Evolutionary conservation across 2,329 filamentous ascomycete genomes (phyloP), one percentile per base, ranked within the genome.

Genomic region (Phyllachora maydis): DNA sequence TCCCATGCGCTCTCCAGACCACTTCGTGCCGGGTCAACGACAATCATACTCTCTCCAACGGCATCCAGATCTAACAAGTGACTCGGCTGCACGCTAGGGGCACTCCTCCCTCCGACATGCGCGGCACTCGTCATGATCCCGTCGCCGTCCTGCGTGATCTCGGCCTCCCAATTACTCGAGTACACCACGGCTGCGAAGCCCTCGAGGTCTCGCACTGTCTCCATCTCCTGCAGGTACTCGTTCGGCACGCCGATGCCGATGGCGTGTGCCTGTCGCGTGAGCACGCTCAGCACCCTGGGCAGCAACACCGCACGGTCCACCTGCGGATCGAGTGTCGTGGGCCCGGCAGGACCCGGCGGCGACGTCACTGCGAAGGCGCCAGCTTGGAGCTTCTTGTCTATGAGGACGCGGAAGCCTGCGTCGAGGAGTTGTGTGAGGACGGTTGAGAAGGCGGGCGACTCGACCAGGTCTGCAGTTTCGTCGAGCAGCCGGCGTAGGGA

Each of bases 381-480:
- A 4, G 64, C 58, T 4, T 77, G 71, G 25, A 93, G 65, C 46
- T 88, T 88, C 37, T 66, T 61, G 39, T 93, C 77, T 14, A 92
- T 63, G 10, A 98, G 62, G 13, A 74, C 65, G 3, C 76, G 76
- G 50, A 93, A 98, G 26, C 73, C 76, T 21, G 81, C 65, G 44
- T 95, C 83, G 29, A 95, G 74, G 26, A 93, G 63, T 28, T 78
- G 68, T 3, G 75, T 79, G 21, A 93, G 61, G 17, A 98, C 82
- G 38, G 82, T 74, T 1, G 72, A 65, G 48, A 95, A 95, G 17
- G 78, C 66, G 0, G 88, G 88, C 2, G 88, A 93, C 41, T 98
- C 88, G 40, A 95, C 73, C 13, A 98, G 64, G 43, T 98, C 88
- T 18, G 85, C 78, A 2, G 88, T 95, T 54, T 98, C 88, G 43